Conservation (phyloP, 1,284 basidiomycete genomes). For the Erythrobasidium hasegawianum region DNA sequence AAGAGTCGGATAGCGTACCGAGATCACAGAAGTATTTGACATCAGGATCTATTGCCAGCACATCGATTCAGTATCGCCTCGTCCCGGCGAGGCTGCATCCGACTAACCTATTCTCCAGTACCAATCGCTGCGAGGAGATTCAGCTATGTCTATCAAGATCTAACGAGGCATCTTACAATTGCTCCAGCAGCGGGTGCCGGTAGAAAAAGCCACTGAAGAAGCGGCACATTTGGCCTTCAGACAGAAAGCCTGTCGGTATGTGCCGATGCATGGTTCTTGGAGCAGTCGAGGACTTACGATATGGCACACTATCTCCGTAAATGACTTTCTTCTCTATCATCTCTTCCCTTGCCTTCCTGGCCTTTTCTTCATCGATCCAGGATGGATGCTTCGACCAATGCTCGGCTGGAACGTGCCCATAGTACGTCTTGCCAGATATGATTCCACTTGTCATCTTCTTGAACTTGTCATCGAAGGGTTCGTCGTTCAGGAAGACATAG, state of each 20-base stretch:
- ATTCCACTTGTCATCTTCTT: conserved; percentile 43
- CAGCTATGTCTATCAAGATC: conserved; percentile 12
- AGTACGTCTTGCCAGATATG: conserved; percentile 51
- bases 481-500: conserved; percentile 51
- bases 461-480: conserved; percentile 50
- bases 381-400: conserved; percentile 66
- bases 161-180: conserved; percentile 17
- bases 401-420: conserved; percentile 74
- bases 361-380: conserved; percentile 59
- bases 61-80: conserved; percentile 82
- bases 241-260: too few relatives aligned
- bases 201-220: conserved; percentile 87
- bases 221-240: conserved; percentile 93
- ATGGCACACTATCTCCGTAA: conserved; percentile 70
- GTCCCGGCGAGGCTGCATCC: conserved; percentile 51
- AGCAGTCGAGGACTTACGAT: too few relatives aligned
- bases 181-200: conserved; percentile 60
- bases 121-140: conserved; percentile 6
- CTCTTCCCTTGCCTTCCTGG: conserved; percentile 59
- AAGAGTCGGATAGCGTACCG: background rate
- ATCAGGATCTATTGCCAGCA: conserved; percentile 69
- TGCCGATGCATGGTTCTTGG: too few relatives aligned
- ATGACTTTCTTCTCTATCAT: conserved; percentile 78
- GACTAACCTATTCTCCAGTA: conserved; percentile 11
- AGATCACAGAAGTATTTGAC: conserved; percentile 38